Conservation (phyloP, 352 stramenopile genomes). For the Pythium brachiatum region DNA sequence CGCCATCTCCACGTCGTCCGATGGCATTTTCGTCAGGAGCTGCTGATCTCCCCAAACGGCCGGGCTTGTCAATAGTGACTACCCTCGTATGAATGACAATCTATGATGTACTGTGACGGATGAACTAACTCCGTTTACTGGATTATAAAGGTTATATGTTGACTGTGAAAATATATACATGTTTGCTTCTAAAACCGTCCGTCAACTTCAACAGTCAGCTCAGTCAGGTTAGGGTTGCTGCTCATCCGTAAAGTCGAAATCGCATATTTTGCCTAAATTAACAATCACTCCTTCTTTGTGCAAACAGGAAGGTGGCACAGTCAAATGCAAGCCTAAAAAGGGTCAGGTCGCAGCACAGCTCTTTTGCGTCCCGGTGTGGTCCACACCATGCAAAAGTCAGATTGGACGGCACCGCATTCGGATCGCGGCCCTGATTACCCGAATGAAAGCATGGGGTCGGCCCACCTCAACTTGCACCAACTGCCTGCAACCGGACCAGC, state of each 20-base stretch:
- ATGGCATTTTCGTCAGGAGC: not conserved
- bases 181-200: constrained; percentile 2
- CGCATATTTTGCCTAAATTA: constrained; percentile 6
- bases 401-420: constrained; percentile 16
- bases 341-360: too few species aligned
- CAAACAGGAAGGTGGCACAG: constrained; percentile 4
- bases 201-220: constrained; percentile 2
- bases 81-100: not conserved
- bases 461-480: constrained; percentile 1
- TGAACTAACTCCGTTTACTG: not conserved
- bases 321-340: constrained; percentile 1
- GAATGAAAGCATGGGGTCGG: not conserved
- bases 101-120: constrained; percentile 1
- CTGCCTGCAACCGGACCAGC: constrained; percentile 1
- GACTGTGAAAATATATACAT: not conserved
- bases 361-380: constrained; percentile 16
- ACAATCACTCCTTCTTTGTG: not conserved
- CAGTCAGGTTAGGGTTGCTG: constrained; percentile 6
- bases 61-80: constrained; percentile 3
- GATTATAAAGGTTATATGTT: not conserved
- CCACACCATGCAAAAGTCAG: constrained; percentile 5
- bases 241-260: not conserved
- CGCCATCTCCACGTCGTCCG: constrained; percentile 20
- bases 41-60: not conserved
- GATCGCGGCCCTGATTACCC: not conserved